These are phyloP conservation scores for Clausena lansium DNA, from an alignment of 345 rosid genomes.

Conservation along the genomic window DNA sequence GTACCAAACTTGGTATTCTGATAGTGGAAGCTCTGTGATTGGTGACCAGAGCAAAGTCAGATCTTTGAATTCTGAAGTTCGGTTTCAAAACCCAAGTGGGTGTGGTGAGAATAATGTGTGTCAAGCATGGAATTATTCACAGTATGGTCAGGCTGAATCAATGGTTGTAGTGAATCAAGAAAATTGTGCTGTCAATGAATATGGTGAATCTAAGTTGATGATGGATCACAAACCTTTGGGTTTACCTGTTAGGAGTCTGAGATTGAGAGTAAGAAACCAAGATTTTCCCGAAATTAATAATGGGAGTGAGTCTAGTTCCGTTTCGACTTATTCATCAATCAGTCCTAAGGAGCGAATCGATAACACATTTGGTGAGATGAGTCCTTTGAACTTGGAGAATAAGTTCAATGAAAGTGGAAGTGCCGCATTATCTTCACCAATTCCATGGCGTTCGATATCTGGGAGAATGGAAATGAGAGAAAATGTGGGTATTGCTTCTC, in stretches of 20 bases:
- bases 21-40: constrained; percentile 8
- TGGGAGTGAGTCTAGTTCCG: constrained; percentile 35
- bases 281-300: constrained; percentile 23
- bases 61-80: constrained; percentile 26
- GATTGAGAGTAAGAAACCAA: constrained; percentile 27
- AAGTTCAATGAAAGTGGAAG: constrained; percentile 26
- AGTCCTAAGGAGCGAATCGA: constrained; percentile 17
- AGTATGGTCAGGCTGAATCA: constrained; percentile 54
- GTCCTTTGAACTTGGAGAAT: constrained; percentile 32
- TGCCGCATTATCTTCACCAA: constrained; percentile 34
- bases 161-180: constrained; percentile 54
- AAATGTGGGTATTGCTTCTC: constrained; percentile 10
- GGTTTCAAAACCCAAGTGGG: constrained; percentile 25
- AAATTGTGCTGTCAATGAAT: constrained; percentile 37
- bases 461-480: constrained; percentile 41
- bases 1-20: constrained; percentile 14
- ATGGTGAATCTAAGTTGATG: constrained; percentile 15
- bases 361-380: constrained; percentile 34
- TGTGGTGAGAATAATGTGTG: constrained; percentile 27
- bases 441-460: constrained; percentile 43
- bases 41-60: constrained; percentile 25
- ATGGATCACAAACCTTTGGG: constrained; percentile 51
- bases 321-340: constrained; percentile 20
- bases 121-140: constrained; percentile 59
- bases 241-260: constrained; percentile 79